Conservation (phyloP, 2,329 filamentous ascomycete species). For the Chaetomiaceae sp. region DNA sequence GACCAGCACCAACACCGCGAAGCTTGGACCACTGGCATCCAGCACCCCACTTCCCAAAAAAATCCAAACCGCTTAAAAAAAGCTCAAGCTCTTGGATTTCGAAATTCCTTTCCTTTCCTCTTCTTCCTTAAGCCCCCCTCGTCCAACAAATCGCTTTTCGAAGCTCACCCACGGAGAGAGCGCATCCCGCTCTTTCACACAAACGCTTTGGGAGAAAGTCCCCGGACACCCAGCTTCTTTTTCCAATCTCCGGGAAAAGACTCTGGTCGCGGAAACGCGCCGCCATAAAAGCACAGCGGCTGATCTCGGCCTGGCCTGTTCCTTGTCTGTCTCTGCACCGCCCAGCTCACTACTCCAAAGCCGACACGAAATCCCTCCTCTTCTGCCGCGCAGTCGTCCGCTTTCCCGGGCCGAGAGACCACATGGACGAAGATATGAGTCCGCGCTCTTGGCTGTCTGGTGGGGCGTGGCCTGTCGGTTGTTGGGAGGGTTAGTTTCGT, state of each 20-base stretch:
- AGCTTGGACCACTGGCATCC: neutral
- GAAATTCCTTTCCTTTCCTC: conserved; percentile 29
- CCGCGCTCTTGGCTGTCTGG: conserved; percentile 47
- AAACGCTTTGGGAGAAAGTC: conserved; percentile 99
- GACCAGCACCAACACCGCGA: neutral
- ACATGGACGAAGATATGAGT: conserved; percentile 87
- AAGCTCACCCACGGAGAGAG: conserved; percentile 88
- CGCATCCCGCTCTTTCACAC: conserved; percentile 34
- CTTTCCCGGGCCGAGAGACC: conserved; percentile 39
- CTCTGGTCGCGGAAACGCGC: conserved; percentile 86
- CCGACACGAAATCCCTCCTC: conserved; percentile 29
- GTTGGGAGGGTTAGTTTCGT: conserved; percentile 19
- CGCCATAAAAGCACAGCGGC: conserved; percentile 99
- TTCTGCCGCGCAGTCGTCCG: conserved; percentile 11
- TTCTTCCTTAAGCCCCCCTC: conserved; percentile 66
- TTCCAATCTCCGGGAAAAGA: conserved; percentile 14
- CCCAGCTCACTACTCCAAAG: conserved; percentile 28
- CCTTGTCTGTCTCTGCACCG: conserved; percentile 34
- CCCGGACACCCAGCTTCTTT: conserved; percentile 69
- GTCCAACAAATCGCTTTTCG: conserved; percentile 99
- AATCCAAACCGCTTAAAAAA: conserved; percentile 10
- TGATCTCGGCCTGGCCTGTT: conserved; percentile 62
- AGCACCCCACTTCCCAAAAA: conserved; percentile 13
- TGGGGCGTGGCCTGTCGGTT: conserved; percentile 21
- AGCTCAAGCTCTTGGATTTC: neutral